A percentile compares a stretch with the other conserved stretches of the same genome.
These are phyloP conservation scores for Hemileccinum impolitum DNA, from an alignment of 768 basidiomycete species.

Conservation along the genomic window DNA sequence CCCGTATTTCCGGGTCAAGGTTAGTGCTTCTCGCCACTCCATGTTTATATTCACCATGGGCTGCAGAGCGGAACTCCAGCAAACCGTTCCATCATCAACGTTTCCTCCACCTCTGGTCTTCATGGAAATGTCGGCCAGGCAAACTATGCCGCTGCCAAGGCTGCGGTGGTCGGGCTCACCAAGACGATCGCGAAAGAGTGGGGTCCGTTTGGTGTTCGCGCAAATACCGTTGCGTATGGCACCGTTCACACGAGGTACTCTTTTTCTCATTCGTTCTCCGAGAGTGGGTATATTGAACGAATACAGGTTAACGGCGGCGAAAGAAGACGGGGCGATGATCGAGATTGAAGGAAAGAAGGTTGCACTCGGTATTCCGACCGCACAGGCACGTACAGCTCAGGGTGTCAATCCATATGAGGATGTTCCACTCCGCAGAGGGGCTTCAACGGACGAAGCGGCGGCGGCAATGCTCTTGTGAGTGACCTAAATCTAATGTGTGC, in stretches of 20 bases:
- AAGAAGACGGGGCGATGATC: slow-evolving; percentile 73
- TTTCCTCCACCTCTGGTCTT: slow-evolving; percentile 78
- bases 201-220: slow-evolving; percentile 79
- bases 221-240: slow-evolving; percentile 79
- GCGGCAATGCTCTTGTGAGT: slow-evolving; percentile 73
- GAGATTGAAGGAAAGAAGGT: slow-evolving; percentile 83
- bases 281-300: slow-evolving; percentile 2
- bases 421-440: slow-evolving; percentile 69
- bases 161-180: slow-evolving; percentile 74
- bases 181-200: slow-evolving; percentile 89
- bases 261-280: neutral
- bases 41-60: neutral
- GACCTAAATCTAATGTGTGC: neutral
- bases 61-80: slow-evolving; percentile 51
- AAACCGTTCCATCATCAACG: slow-evolving; percentile 76
- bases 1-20: slow-evolving; percentile 81
- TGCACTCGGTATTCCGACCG: slow-evolving; percentile 72
- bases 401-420: slow-evolving; percentile 41
- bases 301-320: slow-evolving; percentile 67
- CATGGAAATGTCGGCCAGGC: slow-evolving; percentile 87
- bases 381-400: slow-evolving; percentile 37
- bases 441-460: slow-evolving; percentile 73
- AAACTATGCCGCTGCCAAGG: slow-evolving; percentile 79
- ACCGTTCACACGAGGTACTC: slow-evolving; percentile 69
- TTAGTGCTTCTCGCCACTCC: slow-evolving; percentile 8